These are phyloP conservation scores for Fraxinus nigra DNA, from an alignment of 305 asterid species.

Conservation along the genomic window DNA sequence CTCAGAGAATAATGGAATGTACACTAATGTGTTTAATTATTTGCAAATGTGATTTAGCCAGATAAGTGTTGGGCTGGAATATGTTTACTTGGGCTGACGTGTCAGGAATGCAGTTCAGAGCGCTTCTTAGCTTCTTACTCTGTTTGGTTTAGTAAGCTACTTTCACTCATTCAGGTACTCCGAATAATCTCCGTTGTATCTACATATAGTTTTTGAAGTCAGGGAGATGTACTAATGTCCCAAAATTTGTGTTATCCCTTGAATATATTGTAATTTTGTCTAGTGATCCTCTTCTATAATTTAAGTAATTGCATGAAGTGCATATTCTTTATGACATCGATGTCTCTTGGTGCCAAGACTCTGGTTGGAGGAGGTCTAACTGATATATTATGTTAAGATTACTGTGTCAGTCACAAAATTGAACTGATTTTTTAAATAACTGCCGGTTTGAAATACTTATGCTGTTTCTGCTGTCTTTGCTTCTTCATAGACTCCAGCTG, in stretches of 20 bases:
- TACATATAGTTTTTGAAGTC: background rate
- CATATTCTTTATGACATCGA: background rate
- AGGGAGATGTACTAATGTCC: background rate
- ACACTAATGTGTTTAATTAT: conserved; percentile 20
- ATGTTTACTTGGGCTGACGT: conserved; percentile 83
- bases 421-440: background rate
- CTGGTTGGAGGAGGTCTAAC: conserved; percentile 6
- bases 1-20: background rate
- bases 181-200: conserved; percentile 11
- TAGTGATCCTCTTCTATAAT: background rate
- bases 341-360: conserved; percentile 1
- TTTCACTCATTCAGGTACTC: conserved; percentile 66
- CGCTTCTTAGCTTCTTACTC: conserved; percentile 69
- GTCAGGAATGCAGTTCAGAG: conserved; percentile 78
- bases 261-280: background rate
- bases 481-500: conserved; percentile 50
- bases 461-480: conserved; percentile 18
- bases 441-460: conserved; percentile 8
- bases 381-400: background rate
- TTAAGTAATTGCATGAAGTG: background rate
- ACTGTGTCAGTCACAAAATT: background rate
- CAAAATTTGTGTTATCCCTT: background rate
- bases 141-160: conserved; percentile 63
- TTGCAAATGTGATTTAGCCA: conserved; percentile 51
- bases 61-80: conserved; percentile 87